A percentile compares a stretch with the other conserved stretches of the same genome.
These are phyloP conservation scores for Globisporangium paddicum DNA, from an alignment of 352 stramenopile genomes.

Conservation along the genomic window DNA sequence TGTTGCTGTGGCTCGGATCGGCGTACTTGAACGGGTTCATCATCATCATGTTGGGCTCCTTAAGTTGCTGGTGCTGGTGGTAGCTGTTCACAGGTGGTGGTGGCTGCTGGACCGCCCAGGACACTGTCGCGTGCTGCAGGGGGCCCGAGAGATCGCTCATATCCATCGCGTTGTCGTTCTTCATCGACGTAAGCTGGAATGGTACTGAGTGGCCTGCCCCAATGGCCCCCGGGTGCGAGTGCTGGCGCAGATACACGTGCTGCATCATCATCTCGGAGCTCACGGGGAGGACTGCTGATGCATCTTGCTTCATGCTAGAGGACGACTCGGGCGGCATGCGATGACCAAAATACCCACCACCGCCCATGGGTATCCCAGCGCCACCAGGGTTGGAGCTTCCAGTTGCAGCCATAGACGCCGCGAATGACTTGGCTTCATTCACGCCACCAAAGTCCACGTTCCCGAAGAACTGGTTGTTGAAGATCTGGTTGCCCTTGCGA, in stretches of 20 bases:
- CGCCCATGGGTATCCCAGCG: background rate
- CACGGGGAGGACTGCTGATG: constrained; percentile 26
- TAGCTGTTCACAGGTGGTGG: constrained; percentile 6
- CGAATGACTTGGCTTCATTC: constrained; percentile 17
- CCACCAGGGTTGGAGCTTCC: background rate
- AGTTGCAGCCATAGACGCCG: background rate
- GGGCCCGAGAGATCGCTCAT: constrained; percentile 16
- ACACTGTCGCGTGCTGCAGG: constrained; percentile 1
- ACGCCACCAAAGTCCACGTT: constrained; percentile 8
- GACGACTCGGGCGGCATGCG: background rate
- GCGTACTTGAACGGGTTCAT: constrained; percentile 32
- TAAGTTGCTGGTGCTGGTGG: constrained; percentile 1
- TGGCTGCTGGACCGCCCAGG: background rate
- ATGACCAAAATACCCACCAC: constrained; percentile 7
- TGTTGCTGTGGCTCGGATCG: constrained; percentile 8
- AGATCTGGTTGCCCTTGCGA: constrained; percentile 33
- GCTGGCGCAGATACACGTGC: constrained; percentile 21
- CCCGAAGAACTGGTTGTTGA: constrained; percentile 25
- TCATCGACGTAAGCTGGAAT: constrained; percentile 8
- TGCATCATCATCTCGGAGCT: constrained; percentile 23
- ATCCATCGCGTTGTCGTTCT: constrained; percentile 14
- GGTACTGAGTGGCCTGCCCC: background rate
- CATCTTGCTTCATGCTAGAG: constrained; percentile 22
- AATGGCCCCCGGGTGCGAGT: constrained; percentile 12
- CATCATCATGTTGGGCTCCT: constrained; percentile 20